Base-by-base conservation (phyloP, 345 rosid species). In the Salix suchowensis region DNA sequence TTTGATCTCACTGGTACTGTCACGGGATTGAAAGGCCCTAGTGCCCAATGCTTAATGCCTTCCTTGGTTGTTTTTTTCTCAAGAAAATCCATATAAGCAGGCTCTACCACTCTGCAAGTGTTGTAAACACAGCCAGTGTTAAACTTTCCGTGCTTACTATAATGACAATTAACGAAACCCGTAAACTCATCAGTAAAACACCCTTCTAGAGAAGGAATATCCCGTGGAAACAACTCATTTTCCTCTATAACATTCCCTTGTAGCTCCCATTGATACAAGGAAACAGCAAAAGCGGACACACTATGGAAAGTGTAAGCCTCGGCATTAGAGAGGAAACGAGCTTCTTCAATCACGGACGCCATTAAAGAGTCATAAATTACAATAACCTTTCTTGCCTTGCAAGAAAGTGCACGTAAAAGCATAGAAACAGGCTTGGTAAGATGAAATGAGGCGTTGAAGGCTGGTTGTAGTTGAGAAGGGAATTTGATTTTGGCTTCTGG, bases 11-110 rank as follows among this genome's bases (percentile, higher is more conserved):
- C 70, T 15, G 72, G 21, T 66, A 76, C 7, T 34, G 7, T 13
- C 36, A 84, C 75, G 0, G 88, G 91, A 75, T 83, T 85, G 24
- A 86, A 82, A 60, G 91, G 89, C 11, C 89, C 89, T 62, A 88
- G 36, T 30, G 85, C 91, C 84, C 85, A 88, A 34, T 83, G 76
- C 71, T 72, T 72, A 5, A 14, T 7, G 1, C 16, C 40, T 18
- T 36, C 52, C 30, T 37, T 40, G 21, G 26, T 23, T n/a, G 73
- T 75, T 37, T 70, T 76, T 21, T 34, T 58, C 16, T 78, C 75
- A 4, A 88, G 72, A 65, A 81, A 68, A 16, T 88, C 80, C 76
- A 88, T 5, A 71, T 73, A 84, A 46, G 42, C 66, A 13, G 78
- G 70, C 70, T 88, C 91, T 0, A 85, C 73, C n/a, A 77, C 77